Conservation (phyloP, 106 monocot genomes). For the Apostasia shenzhenica region DNA sequence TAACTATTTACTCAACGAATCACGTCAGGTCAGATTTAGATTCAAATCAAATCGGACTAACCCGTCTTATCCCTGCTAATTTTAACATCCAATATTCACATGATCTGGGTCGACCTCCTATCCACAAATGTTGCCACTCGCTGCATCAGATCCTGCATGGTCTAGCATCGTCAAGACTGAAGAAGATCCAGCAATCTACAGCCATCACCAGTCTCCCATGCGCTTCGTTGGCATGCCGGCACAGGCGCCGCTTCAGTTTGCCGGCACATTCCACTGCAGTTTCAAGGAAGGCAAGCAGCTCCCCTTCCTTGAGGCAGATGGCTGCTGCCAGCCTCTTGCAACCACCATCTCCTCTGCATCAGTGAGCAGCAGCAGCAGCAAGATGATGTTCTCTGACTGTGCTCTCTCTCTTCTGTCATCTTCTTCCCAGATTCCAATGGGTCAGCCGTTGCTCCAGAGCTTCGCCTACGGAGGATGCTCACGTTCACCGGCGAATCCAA, state of each 20-base stretch:
- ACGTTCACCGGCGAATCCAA: slow-evolving; percentile 12
- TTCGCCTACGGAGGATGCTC: slow-evolving; percentile 17
- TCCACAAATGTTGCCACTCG: slow-evolving; percentile 23
- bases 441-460: slow-evolving; percentile 22
- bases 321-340: slow-evolving; percentile 30
- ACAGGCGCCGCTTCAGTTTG: slow-evolving; percentile 11
- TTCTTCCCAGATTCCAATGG: slow-evolving; percentile 41
- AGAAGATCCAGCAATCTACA: slow-evolving; percentile 9
- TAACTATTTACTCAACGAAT: neutral
- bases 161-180: slow-evolving; percentile 21
- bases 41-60: neutral
- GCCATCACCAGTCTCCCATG: slow-evolving; percentile 10
- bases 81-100: neutral
- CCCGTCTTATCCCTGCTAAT: no score
- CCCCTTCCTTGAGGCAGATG: slow-evolving; percentile 18
- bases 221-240: slow-evolving; percentile 14
- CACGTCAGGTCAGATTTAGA: neutral
- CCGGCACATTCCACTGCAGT: slow-evolving; percentile 16
- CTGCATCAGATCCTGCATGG: slow-evolving; percentile 27
- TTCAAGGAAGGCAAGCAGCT: slow-evolving; percentile 43
- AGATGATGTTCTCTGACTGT: slow-evolving; percentile 50
- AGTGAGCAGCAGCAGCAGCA: slow-evolving; percentile 18
- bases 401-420: slow-evolving; percentile 99
- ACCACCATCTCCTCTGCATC: slow-evolving; percentile 21
- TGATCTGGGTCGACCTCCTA: slow-evolving; percentile 18